These are phyloP conservation scores for Euphorbia pulcherrima DNA, from an alignment of 345 rosid species.

Conservation along the genomic window DNA sequence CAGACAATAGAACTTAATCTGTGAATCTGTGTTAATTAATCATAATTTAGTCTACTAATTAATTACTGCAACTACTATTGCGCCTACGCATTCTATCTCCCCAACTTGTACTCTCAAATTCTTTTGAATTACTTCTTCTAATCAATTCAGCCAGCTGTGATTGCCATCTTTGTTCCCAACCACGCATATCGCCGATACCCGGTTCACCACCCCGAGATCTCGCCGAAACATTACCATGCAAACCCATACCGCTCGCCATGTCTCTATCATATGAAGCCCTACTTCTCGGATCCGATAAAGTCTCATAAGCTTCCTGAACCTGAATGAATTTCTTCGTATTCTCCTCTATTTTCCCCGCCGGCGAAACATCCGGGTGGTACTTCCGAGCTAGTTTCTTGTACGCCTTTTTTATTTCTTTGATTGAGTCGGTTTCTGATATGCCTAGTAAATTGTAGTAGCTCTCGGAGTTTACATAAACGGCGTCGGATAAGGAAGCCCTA, in stretches of 20 bases:
- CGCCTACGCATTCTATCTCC: conserved; percentile 65
- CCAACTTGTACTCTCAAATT: conserved; percentile 53
- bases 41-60: not conserved
- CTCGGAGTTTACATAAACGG: not conserved
- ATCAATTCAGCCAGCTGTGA: conserved; percentile 63
- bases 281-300: conserved; percentile 25
- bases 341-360: conserved; percentile 67
- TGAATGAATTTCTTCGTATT: conserved; percentile 45
- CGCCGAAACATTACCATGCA: conserved; percentile 22
- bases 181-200: conserved; percentile 13
- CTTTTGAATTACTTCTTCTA: conserved; percentile 47
- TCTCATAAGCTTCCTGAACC: conserved; percentile 35
- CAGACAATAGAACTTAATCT: not conserved
- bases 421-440: conserved; percentile 48
- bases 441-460: conserved; percentile 77
- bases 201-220: not conserved
- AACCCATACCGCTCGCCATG: conserved; percentile 18
- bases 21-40: not conserved
- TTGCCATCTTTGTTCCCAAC: conserved; percentile 36
- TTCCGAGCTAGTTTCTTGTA: conserved; percentile 76
- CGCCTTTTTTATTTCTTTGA: conserved; percentile 74
- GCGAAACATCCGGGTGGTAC: conserved; percentile 92
- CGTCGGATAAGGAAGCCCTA: not conserved
- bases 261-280: conserved; percentile 26
- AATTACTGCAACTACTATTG: conserved; percentile 17